Base-by-base conservation (phyloP, 768 basidiomycete species). In the Pleurotus cornucopiae region DNA sequence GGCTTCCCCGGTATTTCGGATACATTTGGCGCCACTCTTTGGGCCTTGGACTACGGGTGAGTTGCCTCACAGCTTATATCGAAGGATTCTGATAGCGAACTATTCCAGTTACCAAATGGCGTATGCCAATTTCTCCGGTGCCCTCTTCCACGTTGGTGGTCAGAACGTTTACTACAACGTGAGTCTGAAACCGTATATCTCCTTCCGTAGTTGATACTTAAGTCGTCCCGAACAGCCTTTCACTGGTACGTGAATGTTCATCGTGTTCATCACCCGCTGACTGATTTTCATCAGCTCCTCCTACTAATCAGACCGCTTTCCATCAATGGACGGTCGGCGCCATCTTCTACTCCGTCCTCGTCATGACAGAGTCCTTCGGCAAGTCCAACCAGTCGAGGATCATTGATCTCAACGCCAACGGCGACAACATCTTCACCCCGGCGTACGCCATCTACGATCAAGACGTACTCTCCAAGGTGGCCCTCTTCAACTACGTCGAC, bases 321-420 rank as follows among this genome's bases (percentile, higher is more conserved):
- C 78, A 78, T 54, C 72, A 86, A 70, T 93, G 89, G 89, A 88
- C 87, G 0, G 73, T 91, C 46, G 88, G 88, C 0, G 82, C 89
- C 0, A 73, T 86, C 49, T 91, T 89, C 71, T 93, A 92, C 67
- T 78, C 89, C 0, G 78, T 85, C 2, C 73, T 94, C 5, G 77
- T 82, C 58, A 72, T 86, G 57, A 84, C 89, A 2, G 91, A 93
- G 66, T 76, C 77, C 2, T 71, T 92, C 20, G 88, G 88, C 16
- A 68, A 78, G 14, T 78, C 81, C 6, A 85, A 86, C 66, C 66
- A 62, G 0, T 79, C 84, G 0, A 87, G 82, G 58, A 76, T 92
- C 7, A 64, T 88, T 21, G 90, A 93, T 65, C 73, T 93, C 30
- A 64, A 68, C 20, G 75, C 77, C 23, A 83, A 83, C 62, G 62